Evolutionary conservation across 306 rosid genomes (phyloP).

Genomic region (Dalbergia cultrata): DNA sequence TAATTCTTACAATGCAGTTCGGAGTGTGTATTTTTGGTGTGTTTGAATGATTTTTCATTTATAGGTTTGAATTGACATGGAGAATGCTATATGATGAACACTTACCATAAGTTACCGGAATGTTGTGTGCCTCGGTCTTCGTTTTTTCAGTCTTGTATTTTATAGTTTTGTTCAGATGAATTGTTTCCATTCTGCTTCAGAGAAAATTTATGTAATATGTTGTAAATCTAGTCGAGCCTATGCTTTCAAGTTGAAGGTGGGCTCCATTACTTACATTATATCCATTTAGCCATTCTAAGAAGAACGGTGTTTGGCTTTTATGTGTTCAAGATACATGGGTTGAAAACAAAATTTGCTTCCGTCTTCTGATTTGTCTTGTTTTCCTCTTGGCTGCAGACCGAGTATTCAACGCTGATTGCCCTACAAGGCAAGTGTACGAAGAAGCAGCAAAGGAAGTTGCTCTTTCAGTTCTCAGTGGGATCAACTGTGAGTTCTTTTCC

Average conservation of each 20-base stretch:
- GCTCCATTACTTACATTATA: background rate
- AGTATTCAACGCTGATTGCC: constrained; percentile 74
- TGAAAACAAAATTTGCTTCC: constrained; percentile 19
- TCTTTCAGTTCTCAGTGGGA: constrained; percentile 87
- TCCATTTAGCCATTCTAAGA: constrained; percentile 37
- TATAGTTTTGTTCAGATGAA: constrained; percentile 13
- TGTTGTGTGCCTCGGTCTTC: constrained; percentile 36
- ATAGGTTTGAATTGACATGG: constrained; percentile 17
- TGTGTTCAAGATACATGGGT: constrained; percentile 7
- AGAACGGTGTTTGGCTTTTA: constrained; percentile 15
- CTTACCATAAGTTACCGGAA: constrained; percentile 29
- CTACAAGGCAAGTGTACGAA: constrained; percentile 85
- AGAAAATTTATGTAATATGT: constrained; percentile 30
- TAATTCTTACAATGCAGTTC: constrained; percentile 5
- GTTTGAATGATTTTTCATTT: constrained; percentile 25
- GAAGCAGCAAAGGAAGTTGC: constrained; percentile 94
- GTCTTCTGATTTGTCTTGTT: constrained; percentile 48
- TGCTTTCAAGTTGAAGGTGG: constrained; percentile 13
- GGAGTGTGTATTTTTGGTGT: background rate
- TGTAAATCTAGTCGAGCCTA: constrained; percentile 20
- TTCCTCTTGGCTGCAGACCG: constrained; percentile 65
- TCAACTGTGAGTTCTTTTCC: constrained; percentile 72
- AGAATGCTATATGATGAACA: constrained; percentile 17
- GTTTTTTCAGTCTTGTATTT: background rate
- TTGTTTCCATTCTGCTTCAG: constrained; percentile 22